A percentile compares a stretch with the other conserved stretches of the same genome.
These are phyloP conservation scores for Eucalyptus erythrocorys DNA, from an alignment of 345 rosid species.

Conservation along the genomic window DNA sequence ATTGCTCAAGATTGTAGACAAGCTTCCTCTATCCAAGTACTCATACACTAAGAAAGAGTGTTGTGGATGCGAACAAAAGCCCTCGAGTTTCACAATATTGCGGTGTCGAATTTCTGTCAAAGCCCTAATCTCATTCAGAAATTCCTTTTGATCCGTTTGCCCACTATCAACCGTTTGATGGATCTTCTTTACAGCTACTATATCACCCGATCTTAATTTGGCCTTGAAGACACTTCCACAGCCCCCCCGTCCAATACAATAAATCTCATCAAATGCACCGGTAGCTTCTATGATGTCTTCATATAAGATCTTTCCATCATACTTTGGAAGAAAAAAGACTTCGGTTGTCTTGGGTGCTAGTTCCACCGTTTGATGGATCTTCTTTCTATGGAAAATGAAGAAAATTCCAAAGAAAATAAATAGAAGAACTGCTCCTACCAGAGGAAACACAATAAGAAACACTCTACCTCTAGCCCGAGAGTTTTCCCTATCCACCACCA, in stretches of 20 bases:
- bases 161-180: not conserved
- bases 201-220: not conserved
- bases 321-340: not conserved
- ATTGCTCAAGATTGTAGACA: not conserved
- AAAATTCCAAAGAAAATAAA: not conserved
- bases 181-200: constrained; percentile 21
- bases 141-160: not conserved
- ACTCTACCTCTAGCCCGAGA: not conserved
- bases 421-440: not conserved
- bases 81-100: not conserved
- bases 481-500: not conserved
- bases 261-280: not conserved
- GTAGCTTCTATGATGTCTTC: constrained; percentile 11
- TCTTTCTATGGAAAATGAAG: not conserved
- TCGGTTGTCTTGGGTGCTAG: not conserved
- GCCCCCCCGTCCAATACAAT: constrained; percentile 11
- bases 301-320: constrained; percentile 1
- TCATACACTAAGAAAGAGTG: constrained; percentile 3
- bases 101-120: not conserved
- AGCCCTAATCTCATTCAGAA: not conserved
- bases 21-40: constrained; percentile 1
- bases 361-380: not conserved
- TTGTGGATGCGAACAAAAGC: not conserved
- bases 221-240: constrained; percentile 14
- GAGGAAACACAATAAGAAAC: not conserved